phyloP scores from a whole-genome alignment of 1,284 basidiomycete species.

The Xerocomus amazonicus region DNA sequence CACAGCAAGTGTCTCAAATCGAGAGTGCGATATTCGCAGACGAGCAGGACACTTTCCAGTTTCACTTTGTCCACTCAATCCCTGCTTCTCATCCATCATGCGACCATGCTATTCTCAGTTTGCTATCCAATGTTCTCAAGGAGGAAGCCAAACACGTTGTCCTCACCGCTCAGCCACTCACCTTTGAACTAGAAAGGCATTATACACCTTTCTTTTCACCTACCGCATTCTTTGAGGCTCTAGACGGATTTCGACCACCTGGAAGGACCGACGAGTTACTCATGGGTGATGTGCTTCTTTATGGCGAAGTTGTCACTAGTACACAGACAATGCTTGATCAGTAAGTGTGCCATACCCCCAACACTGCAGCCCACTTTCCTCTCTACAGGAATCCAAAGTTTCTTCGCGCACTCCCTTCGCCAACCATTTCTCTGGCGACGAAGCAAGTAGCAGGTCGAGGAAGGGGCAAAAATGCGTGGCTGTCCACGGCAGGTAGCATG shows the following conservation, averaged over 20 bases:
- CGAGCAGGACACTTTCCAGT: constrained; percentile 62
- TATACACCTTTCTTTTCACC: constrained; percentile 60
- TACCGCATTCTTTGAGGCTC: constrained; percentile 43
- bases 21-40: constrained; percentile 38
- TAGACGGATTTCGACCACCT: constrained; percentile 30
- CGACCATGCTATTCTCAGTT: constrained; percentile 24
- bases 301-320: constrained; percentile 88
- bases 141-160: constrained; percentile 49
- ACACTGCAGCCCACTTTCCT: constrained; percentile 1
- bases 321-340: constrained; percentile 95
- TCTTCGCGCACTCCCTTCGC: constrained; percentile 67
- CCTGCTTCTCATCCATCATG: constrained; percentile 19
- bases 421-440: constrained; percentile 80
- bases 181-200: constrained; percentile 31
- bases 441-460: constrained; percentile 89
- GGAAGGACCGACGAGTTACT: constrained; percentile 40
- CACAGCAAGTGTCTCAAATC: constrained; percentile 16
- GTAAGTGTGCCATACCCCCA: constrained; percentile 44
- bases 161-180: constrained; percentile 42
- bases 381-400: constrained; percentile 70
- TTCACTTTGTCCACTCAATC: constrained; percentile 42
- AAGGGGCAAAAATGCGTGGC: constrained; percentile 88
- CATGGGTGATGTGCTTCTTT: constrained; percentile 77
- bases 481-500: constrained; percentile 88
- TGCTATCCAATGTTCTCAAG: constrained; percentile 21